Evolutionary conservation across 2,329 filamentous ascomycete genomes (phyloP).

Genomic region (Pleoardoris graminearum): DNA sequence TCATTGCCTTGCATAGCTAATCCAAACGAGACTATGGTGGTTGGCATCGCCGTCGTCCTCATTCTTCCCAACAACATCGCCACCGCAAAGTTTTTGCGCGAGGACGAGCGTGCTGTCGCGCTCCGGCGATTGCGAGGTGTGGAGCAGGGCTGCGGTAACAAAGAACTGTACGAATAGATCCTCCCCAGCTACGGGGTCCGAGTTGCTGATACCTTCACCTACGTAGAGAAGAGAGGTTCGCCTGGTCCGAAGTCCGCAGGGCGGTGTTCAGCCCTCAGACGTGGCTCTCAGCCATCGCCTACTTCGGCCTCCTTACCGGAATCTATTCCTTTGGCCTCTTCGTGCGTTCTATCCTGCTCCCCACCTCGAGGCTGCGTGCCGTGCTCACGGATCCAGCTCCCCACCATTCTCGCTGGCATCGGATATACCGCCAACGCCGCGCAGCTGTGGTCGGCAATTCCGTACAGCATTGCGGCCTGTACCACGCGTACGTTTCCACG

Average conservation of each 20-base stretch:
- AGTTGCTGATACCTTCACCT: not conserved
- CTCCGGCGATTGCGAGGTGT: not conserved
- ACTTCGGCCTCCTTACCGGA: slow-evolving; percentile 62
- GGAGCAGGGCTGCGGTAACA: not conserved
- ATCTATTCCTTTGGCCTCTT: slow-evolving; percentile 68
- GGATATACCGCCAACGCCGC: slow-evolving; percentile 60
- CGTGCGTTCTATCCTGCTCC: slow-evolving; percentile 3
- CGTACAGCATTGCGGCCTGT: slow-evolving; percentile 61
- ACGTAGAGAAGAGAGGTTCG: slow-evolving; percentile 52
- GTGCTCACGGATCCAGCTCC: not conserved
- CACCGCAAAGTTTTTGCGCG: not conserved
- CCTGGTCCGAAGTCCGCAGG: slow-evolving; percentile 64
- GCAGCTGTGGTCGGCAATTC: slow-evolving; percentile 66
- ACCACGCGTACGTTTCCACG: not conserved
- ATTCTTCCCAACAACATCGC: not conserved
- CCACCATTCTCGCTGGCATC: slow-evolving; percentile 24
- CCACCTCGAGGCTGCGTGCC: not conserved
- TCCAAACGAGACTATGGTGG: not conserved
- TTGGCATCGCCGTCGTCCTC: not conserved
- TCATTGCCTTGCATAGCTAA: not conserved
- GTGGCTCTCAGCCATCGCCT: slow-evolving; percentile 65
- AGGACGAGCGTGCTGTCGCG: not conserved
- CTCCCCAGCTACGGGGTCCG: slow-evolving; percentile 47
- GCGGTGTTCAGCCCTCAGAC: slow-evolving; percentile 63
- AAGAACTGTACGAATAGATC: slow-evolving; percentile 23